Percentiles rank a stretch among this genome's conserved stretches.
Evolutionary conservation across 495 filamentous ascomycete species (phyloP).

Genomic region (Penicillium turbatum): DNA sequence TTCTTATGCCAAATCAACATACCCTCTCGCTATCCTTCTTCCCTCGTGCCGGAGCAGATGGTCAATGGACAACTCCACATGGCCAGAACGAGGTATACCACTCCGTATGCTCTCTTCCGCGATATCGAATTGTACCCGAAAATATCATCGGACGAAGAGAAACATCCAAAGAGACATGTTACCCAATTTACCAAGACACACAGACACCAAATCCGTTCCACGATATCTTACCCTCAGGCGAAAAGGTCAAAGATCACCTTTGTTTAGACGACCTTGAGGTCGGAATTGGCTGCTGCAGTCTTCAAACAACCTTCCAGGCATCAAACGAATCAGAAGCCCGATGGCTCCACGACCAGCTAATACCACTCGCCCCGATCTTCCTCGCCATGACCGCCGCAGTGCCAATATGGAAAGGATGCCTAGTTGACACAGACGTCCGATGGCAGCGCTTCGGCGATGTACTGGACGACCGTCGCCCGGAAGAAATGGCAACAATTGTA

Average conservation of each 20-base stretch:
- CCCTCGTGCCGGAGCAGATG: background rate
- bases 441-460: slow-evolving; percentile 87
- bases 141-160: background rate
- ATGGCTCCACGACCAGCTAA: slow-evolving; percentile 85
- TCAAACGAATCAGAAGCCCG: slow-evolving; percentile 85
- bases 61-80: slow-evolving; percentile 1
- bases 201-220: background rate
- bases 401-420: slow-evolving; percentile 86
- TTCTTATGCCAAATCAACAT: slow-evolving; percentile 2
- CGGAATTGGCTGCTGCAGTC: slow-evolving; percentile 86
- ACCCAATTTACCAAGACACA: background rate
- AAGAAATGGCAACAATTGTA: slow-evolving; percentile 68
- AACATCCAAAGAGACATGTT: background rate
- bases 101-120: background rate
- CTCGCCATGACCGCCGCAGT: slow-evolving; percentile 88
- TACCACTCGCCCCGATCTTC: slow-evolving; percentile 78
- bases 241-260: slow-evolving; percentile 66
- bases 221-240: background rate
- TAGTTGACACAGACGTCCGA: slow-evolving; percentile 83
- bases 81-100: background rate
- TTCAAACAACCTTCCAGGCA: slow-evolving; percentile 91
- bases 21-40: background rate
- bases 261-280: slow-evolving; percentile 95
- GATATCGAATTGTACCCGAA: background rate
- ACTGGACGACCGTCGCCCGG: slow-evolving; percentile 78